Evolutionary conservation across 768 basidiomycete species (phyloP).

Genomic region (Punctularia strigosozonata): DNA sequence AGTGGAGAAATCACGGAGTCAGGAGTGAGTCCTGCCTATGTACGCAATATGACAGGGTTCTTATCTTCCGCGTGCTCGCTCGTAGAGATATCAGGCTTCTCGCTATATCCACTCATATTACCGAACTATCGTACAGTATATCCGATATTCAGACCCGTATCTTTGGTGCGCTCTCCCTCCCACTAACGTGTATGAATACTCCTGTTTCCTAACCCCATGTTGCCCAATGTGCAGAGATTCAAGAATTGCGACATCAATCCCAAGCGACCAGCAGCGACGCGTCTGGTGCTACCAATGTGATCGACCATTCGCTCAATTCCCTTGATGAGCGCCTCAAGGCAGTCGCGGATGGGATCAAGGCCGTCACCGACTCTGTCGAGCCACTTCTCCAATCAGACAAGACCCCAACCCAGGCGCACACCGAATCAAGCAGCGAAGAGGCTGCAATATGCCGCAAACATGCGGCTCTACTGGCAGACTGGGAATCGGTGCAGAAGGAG

Average conservation of each 20-base stretch:
- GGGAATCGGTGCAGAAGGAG: constrained; percentile 73
- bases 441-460: constrained; percentile 60
- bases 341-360: constrained; percentile 60
- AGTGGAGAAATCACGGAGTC: constrained; percentile 48
- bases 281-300: constrained; percentile 50
- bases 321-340: constrained; percentile 71
- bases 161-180: constrained; percentile 49
- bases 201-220: too few relatives aligned
- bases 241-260: constrained; percentile 84
- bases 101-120: constrained; percentile 76
- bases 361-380: constrained; percentile 51
- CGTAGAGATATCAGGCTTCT: constrained; percentile 63
- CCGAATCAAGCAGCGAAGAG: constrained; percentile 25
- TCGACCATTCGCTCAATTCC: constrained; percentile 71
- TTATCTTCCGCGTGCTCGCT: too few relatives aligned
- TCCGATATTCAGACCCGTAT: constrained; percentile 88
- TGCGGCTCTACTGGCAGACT: constrained; percentile 58
- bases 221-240: constrained; percentile 50
- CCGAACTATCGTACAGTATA: constrained; percentile 76
- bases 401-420: constrained; percentile 31
- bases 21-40: constrained; percentile 44
- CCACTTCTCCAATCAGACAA: constrained; percentile 40
- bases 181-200: neutral
- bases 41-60: constrained; percentile 2
- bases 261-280: constrained; percentile 50